Base-by-base conservation (phyloP, 1,139 yeast genomes). In the Taphrina deformans region DNA sequence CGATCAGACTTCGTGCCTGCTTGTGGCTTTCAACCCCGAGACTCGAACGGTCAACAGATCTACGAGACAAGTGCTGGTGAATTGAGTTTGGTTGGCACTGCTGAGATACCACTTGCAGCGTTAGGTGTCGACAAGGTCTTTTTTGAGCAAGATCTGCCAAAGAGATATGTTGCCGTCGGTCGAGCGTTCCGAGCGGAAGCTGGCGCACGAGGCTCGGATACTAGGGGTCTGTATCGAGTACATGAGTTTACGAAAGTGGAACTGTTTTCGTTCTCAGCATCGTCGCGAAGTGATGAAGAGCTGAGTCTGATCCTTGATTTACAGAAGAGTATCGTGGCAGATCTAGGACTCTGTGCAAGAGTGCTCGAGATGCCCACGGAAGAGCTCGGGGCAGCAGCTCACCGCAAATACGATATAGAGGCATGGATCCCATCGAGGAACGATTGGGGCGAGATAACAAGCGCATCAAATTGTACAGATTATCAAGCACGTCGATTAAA, bases 341-440 rank as follows among this genome's bases (percentile, higher is more conserved):
- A 85, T 5, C 79, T 95, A 21, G 98, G 96, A 0, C 77, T 95
- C 3, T 80, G 85, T 40, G 96, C 97, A 1, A 83, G 91, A 68
- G 88, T 93, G 45, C 78, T 93, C 41, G 85, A 88, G 70, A 91
- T 95, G 92, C 97, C 98, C 0, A 85, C 87, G 26, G 85, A 88
- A 68, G 99, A 95, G 73, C 78, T 95, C 62, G 99, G 99, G 0
- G 87, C 96, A 0, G 97, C 99, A 0, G 99, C 99, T 0, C 84
- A 82, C 75, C 87, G 88, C 72, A 95, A 95, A 75, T 90, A 86
- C 72, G 99, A 95, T 72, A 89, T 92, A 65, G 99, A 95, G 75
- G 97, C 95, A 0, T 90, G 97, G 93, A 93, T 95, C 97, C 99
- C 98, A 0, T 98, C 99, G 1, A 83, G 97, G 71, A 90, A 90